phyloP scores from a whole-genome alignment of 306 rosid species.

The Vigna hirtella region DNA sequence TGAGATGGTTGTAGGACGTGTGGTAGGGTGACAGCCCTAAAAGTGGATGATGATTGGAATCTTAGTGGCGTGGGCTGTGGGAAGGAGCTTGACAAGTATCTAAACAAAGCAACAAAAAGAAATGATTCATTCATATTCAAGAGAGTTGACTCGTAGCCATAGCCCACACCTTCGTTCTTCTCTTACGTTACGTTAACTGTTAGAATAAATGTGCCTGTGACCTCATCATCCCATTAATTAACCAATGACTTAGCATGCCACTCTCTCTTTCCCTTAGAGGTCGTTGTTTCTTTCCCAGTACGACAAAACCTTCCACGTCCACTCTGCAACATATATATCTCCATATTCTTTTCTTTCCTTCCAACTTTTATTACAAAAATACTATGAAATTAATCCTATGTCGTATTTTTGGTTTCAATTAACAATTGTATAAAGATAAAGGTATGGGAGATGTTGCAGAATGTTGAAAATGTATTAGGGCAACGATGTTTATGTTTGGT shows the following conservation, averaged over 20 bases:
- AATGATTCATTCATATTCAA: neutral
- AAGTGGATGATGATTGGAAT: constrained; percentile 22
- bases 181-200: constrained; percentile 32
- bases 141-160: constrained; percentile 26
- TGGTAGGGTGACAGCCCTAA: neutral
- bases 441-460: no score
- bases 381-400: neutral
- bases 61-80: neutral
- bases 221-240: neutral
- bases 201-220: constrained; percentile 18
- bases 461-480: neutral
- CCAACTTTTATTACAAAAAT: constrained; percentile 4
- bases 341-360: neutral
- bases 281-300: neutral
- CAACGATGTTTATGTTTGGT: neutral
- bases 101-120: constrained; percentile 18
- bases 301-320: neutral
- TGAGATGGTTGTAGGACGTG: neutral
- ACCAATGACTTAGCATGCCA: neutral
- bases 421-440: neutral
- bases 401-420: neutral
- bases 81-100: constrained; percentile 4
- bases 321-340: neutral
- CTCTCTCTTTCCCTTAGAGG: neutral
- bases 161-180: constrained; percentile 6